Evolutionary conservation across 163 green algal genomes (phyloP).

Genomic region (Picocystis sp.): DNA sequence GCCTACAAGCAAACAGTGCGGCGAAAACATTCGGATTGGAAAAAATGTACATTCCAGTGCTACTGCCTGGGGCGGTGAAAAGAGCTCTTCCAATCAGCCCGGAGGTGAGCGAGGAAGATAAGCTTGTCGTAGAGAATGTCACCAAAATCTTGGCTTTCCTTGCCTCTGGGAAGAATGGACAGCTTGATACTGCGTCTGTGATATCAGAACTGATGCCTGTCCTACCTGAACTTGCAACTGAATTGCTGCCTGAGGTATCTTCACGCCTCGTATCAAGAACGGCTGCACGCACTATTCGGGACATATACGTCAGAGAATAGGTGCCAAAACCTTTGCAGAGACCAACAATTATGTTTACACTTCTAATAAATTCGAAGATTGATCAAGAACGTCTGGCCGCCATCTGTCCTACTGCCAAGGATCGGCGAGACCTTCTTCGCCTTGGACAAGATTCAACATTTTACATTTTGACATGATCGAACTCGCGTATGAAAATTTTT

Average conservation of each 20-base stretch:
- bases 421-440: too few relatives aligned
- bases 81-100: constrained; percentile 20
- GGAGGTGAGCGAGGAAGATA: constrained; percentile 39
- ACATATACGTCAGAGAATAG: constrained; percentile 32
- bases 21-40: constrained; percentile 22
- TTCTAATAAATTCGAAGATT: too few relatives aligned
- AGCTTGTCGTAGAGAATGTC: constrained; percentile 59
- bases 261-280: constrained; percentile 40
- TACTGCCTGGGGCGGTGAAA: constrained; percentile 31
- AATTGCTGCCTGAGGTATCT: constrained; percentile 61
- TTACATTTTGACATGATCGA: too few relatives aligned
- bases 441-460: too few relatives aligned
- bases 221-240: constrained; percentile 44
- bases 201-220: constrained; percentile 59
- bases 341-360: too few relatives aligned
- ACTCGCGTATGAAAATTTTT: too few relatives aligned
- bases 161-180: constrained; percentile 1
- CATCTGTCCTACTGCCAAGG: too few relatives aligned
- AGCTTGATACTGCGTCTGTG: constrained; percentile 3
- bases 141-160: constrained; percentile 68
- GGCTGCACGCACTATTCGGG: constrained; percentile 49
- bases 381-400: too few relatives aligned
- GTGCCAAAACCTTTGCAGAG: too few relatives aligned
- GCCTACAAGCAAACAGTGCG: constrained; percentile 15
- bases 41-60: constrained; percentile 30